Evolutionary conservation across 305 asterid genomes (phyloP).

Genomic region (Withania somnifera): DNA sequence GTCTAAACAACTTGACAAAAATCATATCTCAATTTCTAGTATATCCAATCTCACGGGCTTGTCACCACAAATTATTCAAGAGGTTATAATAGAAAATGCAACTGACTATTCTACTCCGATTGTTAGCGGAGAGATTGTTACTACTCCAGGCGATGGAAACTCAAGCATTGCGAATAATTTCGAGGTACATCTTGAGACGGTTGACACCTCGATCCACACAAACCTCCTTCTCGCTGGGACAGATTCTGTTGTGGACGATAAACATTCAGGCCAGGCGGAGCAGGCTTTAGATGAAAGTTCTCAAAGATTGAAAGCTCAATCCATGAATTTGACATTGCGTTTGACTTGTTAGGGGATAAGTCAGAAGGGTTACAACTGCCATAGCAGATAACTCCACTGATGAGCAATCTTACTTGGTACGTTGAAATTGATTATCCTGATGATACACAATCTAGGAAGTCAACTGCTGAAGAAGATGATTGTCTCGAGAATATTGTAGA

Average conservation of each 20-base stretch:
- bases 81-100: background rate
- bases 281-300: background rate
- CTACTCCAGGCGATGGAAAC: background rate
- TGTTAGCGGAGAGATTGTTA: background rate
- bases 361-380: background rate
- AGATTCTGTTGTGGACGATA: background rate
- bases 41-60: background rate
- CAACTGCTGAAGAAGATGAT: background rate
- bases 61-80: background rate
- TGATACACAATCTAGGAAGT: background rate
- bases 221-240: background rate
- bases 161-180: background rate
- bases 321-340: background rate
- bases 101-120: background rate
- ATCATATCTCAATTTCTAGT: background rate
- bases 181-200: background rate
- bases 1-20: background rate
- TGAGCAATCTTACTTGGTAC: background rate
- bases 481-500: background rate
- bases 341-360: background rate
- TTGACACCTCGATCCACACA: background rate
- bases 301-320: background rate
- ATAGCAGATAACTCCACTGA: background rate
- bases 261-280: background rate
- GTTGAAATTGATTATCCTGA: background rate